Evolutionary conservation across 805 yeast species (phyloP), one percentile per base, ranked within the genome.

Genomic region (Cyberlindnera petersonii): DNA sequence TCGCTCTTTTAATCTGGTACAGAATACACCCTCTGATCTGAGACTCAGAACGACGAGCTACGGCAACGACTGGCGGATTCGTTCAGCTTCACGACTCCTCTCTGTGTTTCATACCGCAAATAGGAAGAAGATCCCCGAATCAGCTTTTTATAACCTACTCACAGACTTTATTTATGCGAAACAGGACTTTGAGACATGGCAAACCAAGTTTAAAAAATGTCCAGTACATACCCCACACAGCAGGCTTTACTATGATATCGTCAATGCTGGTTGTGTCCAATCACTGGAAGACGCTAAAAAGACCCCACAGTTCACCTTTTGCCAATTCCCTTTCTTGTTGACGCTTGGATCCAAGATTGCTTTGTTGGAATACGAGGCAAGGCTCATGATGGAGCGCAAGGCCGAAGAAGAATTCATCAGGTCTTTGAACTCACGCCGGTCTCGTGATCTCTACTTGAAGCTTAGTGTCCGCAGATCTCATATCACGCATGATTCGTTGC

Each of bases 341-440:
- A 79, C 95, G 0, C 60, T 91, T 42, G 96, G 95, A 0, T 74
- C 87, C 1, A 91, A 91, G 58, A 82, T 88, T 3, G 69, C 82
- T 0, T 77, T 91, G 3, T 62, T 91, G 46, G 95, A 86, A 49
- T 79, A 85, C 56, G 96, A 87, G 55, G 87, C 91, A 0, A 73
- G 78, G 45, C 61, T 82, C 33, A 82, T 75, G 37, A 88, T 88
- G 96, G 93, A 84, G 52, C 65, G 82, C 37, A 80, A 82, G 52
- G 95, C 95, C 0, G 95, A 87, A 52, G 91, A 86, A 56, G 95
- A 96, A 0, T 88, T 88, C 52, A 72, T 88, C 28, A 75, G 74
- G 37, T 81, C 95, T 0, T 54, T 87, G 22, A 85, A 82, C 49
- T 72, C 74, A 35, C 70, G 79, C 37, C 66, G 70, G 15, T 75